Base-by-base conservation (phyloP, 331 rosid genomes). In the Quercus tomentella region DNA sequence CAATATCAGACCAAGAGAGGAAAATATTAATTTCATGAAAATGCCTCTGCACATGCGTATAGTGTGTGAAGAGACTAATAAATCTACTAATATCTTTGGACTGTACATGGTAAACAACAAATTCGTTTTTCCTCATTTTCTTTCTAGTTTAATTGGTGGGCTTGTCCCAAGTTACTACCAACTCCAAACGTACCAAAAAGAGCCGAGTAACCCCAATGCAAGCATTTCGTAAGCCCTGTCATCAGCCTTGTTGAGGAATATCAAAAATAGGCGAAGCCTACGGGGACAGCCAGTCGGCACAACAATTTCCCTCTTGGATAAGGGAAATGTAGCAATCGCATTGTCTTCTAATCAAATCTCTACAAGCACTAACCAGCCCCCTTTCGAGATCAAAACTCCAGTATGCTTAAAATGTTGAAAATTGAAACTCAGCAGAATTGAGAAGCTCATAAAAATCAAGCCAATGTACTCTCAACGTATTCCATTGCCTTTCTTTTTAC, bases 401-500 rank as follows among this genome's bases (percentile, higher is more conserved):
- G 17, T 23, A 25, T 58, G 26, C 30, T 10, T 58, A 14, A 23
- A 25, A n/a, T n/a, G 73, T 12, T 20, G 73, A 37, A 43, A 37
- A 7, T 33, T 7, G 54, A 20, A 12, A 33, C 6, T 7, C 43
- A 1, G 52, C 15, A 18, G 17, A 65, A 51, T 16, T 49, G 2
- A 8, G 45, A 23, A 43, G n/a, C 74, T 67, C 41, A 31, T 37
- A 78, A 10, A 43, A 4, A 76, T 92, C 89, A 92, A 76, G 87
- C 85, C 62, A 90, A 11, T 62, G 93, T 80, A 80, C 82, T 89
- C 85, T 92, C 88, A 3, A 91, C 97, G 51, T 91, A 95, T 51
- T 93, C 91, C 87, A 95, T 81, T 56, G 99, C 98, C 82, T 88
- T 91, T 82, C 81, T 78, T 86, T 90, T 95, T 80, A 95, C 99